Evolutionary conservation across 2,329 filamentous ascomycete species (phyloP), one percentile per base, ranked within the genome.

Genomic region (Ophiostoma novo-ulmi): DNA sequence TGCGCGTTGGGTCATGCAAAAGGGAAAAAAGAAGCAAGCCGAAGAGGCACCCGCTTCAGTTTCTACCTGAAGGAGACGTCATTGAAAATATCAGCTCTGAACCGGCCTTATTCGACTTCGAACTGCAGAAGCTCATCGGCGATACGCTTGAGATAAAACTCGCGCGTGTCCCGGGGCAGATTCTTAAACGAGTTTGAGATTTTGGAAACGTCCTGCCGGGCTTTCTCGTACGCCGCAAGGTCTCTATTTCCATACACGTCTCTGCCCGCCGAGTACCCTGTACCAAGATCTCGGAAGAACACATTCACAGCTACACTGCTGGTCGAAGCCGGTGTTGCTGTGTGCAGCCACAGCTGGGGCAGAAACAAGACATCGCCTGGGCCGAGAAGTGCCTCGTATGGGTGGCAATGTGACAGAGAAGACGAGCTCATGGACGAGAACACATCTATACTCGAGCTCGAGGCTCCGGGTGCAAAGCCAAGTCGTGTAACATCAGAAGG

Each of bases 191-290:
- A 83, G 72, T 84, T 87, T 0, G 81, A 80, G 36, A 97, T 89
- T 74, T 87, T 89, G 64, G 86, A 83, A 6, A 96, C 80, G 75
- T 94, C 91, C 73, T 86, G 84, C 69, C 93, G 84, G 0, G 91
- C 91, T 75, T 91, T 93, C 77, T 97, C 92, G 77, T 96, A 97
- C 1, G 90, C 91, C 55, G 90, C 89, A 68, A 97, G 79, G 78
- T 97, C 94, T 55, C 92, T 85, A 77, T 97, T 97, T 1, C 92
- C 93, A 77, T 97, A 97, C 0, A 97, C 90, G 77, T 97, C 93
- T 74, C 89, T 86, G 0, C 93, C 93, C 0, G 85, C 78, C 0
- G 92, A 88, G 77, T 95, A 95, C 1, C 86, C 88, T 3, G 78
- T 81, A 3, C 88, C 81, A 11, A 95, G 81, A 73, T 89, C 89